Base-by-base conservation (phyloP, 495 filamentous ascomycete species). In the Podospora pseudoanserina region DNA sequence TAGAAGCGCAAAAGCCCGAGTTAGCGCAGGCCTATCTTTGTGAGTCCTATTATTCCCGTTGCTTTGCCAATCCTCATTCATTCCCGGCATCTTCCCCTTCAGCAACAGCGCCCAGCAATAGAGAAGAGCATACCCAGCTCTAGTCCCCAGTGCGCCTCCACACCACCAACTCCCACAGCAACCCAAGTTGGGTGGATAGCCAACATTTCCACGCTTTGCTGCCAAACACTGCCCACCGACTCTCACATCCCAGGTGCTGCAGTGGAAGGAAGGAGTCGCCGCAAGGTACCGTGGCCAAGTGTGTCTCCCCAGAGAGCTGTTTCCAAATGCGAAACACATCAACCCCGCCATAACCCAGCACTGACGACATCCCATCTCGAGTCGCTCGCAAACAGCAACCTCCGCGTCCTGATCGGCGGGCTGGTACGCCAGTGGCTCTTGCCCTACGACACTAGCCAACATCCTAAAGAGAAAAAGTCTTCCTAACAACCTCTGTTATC, bases 271-370 rank as follows among this genome's bases (percentile, higher is more conserved):
- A 69, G 57, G 68, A 70, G 64, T 18, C 60, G 63, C 67, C 60
- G 63, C 67, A 70, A 71, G 70, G 70, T 44, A 70, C 67, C 70
- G 64, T 64, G 62, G 65, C 71, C 59, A 64, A 49, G 61, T 70
- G 59, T 67, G 66, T 67, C 66, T 67, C 66, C 71, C 23, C 23
- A 23, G 65, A 73, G 68, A 64, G 62, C 68, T 72, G 69, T 49
- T 64, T 65, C 71, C 72, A 71, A 71, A 75, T 74, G 71, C 74
- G 71, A 75, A 78, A 74, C 76, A 74, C 70, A 73, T 71, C 23
- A 74, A 76, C 76, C 76, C 76, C 76, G 76, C 76, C 76, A 76
- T 72, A 73, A 72, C 71, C 71, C 72, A 70, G 71, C 69, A 73
- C 71, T 75, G 73, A 78, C 74, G 74, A 76, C 76, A 76, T 73